These are phyloP conservation scores for Wickerhamomyces queroliae DNA, from an alignment of 805 yeast genomes.

Conservation along the genomic window DNA sequence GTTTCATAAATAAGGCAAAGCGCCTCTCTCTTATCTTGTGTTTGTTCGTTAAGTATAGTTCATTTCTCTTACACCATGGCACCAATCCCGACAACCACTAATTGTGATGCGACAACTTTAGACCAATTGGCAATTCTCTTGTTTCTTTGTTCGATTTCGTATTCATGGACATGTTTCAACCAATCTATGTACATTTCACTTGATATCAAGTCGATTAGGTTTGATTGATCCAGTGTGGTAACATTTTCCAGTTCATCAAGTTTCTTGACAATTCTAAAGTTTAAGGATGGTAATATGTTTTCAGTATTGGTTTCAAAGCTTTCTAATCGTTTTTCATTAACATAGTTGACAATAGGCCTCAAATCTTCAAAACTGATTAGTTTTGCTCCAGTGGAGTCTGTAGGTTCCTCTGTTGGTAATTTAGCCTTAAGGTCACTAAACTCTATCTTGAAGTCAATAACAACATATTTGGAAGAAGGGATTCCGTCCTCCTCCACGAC, in stretches of 20 bases:
- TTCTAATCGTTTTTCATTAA: conserved; percentile 39
- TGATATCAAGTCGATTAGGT: conserved; percentile 43
- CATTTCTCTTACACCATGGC: conserved; percentile 37
- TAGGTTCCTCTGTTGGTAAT: conserved; percentile 42
- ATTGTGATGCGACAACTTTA: conserved; percentile 52
- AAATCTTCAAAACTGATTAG: conserved; percentile 55
- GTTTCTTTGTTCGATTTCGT: conserved; percentile 38
- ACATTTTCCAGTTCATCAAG: conserved; percentile 36
- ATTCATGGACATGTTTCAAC: conserved; percentile 45
- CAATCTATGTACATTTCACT: conserved; percentile 56
- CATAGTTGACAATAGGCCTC: conserved; percentile 53
- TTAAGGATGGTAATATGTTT: conserved; percentile 24
- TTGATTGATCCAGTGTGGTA: conserved; percentile 34
- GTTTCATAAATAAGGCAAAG: no score
- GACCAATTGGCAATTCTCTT: conserved; percentile 52
- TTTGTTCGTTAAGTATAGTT: background rate
- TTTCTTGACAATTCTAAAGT: conserved; percentile 41
- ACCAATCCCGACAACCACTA: conserved; percentile 52
- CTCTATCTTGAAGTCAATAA: conserved; percentile 60
- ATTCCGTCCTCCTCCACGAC: conserved; percentile 28
- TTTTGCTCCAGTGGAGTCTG: conserved; percentile 46
- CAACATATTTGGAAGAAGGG: conserved; percentile 42
- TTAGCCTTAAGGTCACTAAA: conserved; percentile 58
- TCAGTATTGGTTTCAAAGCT: conserved; percentile 19
- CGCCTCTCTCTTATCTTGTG: no score